Conservation (phyloP, 345 rosid genomes). For the Gynandropsis gynandra region DNA sequence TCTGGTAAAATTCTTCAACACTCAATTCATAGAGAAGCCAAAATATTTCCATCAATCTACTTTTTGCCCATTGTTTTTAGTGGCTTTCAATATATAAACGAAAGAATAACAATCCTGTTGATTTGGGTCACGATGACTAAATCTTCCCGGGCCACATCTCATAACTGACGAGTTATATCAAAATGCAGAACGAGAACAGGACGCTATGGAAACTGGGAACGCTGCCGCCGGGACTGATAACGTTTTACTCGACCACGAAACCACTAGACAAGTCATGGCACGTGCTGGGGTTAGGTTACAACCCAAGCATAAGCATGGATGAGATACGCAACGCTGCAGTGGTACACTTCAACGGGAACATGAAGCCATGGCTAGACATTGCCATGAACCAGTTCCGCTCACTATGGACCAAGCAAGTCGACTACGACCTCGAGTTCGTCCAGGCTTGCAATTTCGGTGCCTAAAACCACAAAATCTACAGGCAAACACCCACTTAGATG, state of each 20-base stretch:
- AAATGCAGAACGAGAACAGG: constrained; percentile 85
- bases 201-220: constrained; percentile 93
- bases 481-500: no score
- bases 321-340: constrained; percentile 91
- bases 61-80: constrained; percentile 2
- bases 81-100: constrained; percentile 7
- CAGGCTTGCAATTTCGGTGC: constrained; percentile 92
- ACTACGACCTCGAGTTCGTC: constrained; percentile 74
- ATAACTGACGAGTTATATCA: neutral
- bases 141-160: neutral
- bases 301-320: constrained; percentile 88
- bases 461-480: constrained; percentile 26
- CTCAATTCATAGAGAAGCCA: neutral
- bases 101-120: no score
- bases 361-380: constrained; percentile 98
- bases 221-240: constrained; percentile 85
- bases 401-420: constrained; percentile 84
- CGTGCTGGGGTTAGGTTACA: constrained; percentile 89
- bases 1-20: constrained; percentile 42
- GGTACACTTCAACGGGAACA: constrained; percentile 91
- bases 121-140: no score
- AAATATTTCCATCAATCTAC: neutral
- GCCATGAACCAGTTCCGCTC: constrained; percentile 95
- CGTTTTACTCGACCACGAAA: constrained; percentile 89
- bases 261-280: constrained; percentile 97